These are phyloP conservation scores for Lasiodiplodia sp. DNA, from an alignment of 2,329 filamentous ascomycete species.

Conservation along the genomic window DNA sequence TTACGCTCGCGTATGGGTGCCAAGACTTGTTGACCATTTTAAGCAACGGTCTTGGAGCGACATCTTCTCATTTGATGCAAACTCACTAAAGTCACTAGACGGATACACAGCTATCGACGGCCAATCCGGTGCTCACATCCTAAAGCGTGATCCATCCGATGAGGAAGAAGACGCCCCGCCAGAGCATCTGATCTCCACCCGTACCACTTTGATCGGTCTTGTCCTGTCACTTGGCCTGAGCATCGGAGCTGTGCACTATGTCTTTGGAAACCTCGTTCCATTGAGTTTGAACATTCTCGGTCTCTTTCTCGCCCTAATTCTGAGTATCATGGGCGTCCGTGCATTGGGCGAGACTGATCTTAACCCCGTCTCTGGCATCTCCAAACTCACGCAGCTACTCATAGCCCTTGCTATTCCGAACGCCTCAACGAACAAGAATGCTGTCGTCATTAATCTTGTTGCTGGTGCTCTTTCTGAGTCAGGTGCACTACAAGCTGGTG, in stretches of 20 bases:
- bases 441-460: conserved; percentile 93
- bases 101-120: conserved; percentile 50
- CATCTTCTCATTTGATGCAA: conserved; percentile 39
- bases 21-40: conserved; percentile 38
- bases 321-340: conserved; percentile 70
- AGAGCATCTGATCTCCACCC: conserved; percentile 79
- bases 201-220: conserved; percentile 77
- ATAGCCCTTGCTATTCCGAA: conserved; percentile 90
- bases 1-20: conserved; percentile 52
- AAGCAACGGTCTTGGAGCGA: conserved; percentile 46
- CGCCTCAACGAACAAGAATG: conserved; percentile 71
- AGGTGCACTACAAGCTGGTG: conserved; percentile 90
- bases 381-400: conserved; percentile 93
- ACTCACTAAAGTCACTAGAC: conserved; percentile 40
- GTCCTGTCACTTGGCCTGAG: conserved; percentile 80
- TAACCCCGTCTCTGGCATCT: conserved; percentile 95
- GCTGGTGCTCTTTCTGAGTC: conserved; percentile 87
- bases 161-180: conserved; percentile 80
- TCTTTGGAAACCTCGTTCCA: conserved; percentile 84
- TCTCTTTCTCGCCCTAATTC: conserved; percentile 75
- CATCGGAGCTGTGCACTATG: conserved; percentile 78
- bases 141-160: conserved; percentile 42
- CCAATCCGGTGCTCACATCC: conserved; percentile 33
- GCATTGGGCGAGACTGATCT: conserved; percentile 84
- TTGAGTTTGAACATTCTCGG: conserved; percentile 84